phyloP scores from a whole-genome alignment of 768 basidiomycete genomes.

The Naematelia aurantialba region DNA sequence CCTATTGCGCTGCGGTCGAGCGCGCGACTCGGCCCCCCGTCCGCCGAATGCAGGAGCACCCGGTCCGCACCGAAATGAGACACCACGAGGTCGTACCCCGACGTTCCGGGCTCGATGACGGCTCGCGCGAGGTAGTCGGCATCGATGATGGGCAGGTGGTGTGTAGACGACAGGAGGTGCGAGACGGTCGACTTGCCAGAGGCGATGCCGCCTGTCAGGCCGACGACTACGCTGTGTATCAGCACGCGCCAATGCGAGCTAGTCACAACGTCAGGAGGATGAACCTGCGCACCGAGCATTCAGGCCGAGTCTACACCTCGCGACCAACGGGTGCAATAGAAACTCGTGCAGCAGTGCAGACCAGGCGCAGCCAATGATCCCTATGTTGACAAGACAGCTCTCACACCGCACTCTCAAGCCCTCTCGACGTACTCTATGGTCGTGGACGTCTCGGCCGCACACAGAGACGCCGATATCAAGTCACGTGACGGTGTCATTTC shows the following conservation, averaged over 20 bases:
- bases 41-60: slow-evolving; percentile 64
- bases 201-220: slow-evolving; percentile 92
- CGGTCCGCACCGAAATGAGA: slow-evolving; percentile 63
- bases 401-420: no score
- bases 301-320: no score
- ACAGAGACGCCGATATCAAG: no score
- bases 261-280: no score
- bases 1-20: slow-evolving; percentile 83
- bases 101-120: slow-evolving; percentile 79
- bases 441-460: no score
- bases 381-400: no score
- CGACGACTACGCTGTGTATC: slow-evolving; percentile 62
- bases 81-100: slow-evolving; percentile 65
- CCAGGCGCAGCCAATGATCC: no score
- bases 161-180: slow-evolving; percentile 59
- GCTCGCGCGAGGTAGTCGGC: slow-evolving; percentile 83
- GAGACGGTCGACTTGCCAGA: slow-evolving; percentile 94
- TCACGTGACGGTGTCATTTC: no score
- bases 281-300: no score
- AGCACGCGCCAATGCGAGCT: neutral
- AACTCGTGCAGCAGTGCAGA: no score
- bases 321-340: no score
- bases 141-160: slow-evolving; percentile 78
- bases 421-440: no score
- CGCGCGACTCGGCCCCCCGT: slow-evolving; percentile 26